These are phyloP conservation scores for Calocera viscosa DNA, from an alignment of 768 basidiomycete species.

Conservation along the genomic window DNA sequence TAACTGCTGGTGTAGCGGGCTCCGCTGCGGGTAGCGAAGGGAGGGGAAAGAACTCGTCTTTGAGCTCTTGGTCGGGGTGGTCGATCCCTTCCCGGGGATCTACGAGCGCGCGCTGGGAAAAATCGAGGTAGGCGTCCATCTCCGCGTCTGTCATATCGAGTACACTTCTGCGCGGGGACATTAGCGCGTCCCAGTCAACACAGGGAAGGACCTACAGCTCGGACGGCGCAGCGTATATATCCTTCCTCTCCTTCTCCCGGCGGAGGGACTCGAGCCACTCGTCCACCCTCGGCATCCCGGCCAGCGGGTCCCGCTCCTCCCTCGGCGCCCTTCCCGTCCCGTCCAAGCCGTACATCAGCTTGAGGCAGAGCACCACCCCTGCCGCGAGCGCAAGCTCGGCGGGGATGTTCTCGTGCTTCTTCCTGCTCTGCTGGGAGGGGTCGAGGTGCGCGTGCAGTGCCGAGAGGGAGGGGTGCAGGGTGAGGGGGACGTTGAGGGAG, in stretches of 20 bases:
- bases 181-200: background rate
- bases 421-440: slow-evolving; percentile 30
- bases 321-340: slow-evolving; percentile 32
- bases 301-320: slow-evolving; percentile 41
- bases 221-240: slow-evolving; percentile 35
- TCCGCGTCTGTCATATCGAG: slow-evolving; percentile 39
- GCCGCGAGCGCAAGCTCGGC: slow-evolving; percentile 54
- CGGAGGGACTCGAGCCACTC: slow-evolving; percentile 39
- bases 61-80: slow-evolving; percentile 20
- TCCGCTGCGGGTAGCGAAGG: slow-evolving; percentile 7
- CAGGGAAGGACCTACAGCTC: slow-evolving; percentile 33
- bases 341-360: slow-evolving; percentile 78
- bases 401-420: slow-evolving; percentile 51
- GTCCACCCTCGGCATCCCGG: slow-evolving; percentile 40
- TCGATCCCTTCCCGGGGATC: slow-evolving; percentile 20
- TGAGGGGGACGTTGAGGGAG: slow-evolving; percentile 46
- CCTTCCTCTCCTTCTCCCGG: slow-evolving; percentile 26
- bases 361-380: slow-evolving; percentile 55
- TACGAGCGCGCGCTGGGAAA: slow-evolving; percentile 45
- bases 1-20: background rate
- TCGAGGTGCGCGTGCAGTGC: background rate
- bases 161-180: slow-evolving; percentile 34
- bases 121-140: slow-evolving; percentile 53
- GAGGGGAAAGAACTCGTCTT: slow-evolving; percentile 15
- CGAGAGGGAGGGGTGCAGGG: slow-evolving; percentile 41